Percentiles rank a stretch among this genome's conserved stretches.
phyloP scores from a whole-genome alignment of 192 early-diverging fungal genomes.

The Backusella sp. region DNA sequence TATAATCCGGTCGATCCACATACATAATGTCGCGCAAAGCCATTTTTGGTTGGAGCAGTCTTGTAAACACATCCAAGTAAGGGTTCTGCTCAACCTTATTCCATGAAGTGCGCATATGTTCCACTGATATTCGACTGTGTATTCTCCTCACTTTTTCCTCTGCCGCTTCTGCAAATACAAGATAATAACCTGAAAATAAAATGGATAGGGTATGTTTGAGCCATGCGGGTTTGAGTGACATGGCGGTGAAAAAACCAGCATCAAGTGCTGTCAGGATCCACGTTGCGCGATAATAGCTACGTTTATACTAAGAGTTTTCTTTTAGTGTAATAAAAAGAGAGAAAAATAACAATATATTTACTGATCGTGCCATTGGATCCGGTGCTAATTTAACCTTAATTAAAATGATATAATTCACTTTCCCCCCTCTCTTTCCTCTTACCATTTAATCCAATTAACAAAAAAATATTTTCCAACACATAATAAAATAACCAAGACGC shows the following conservation, averaged over 20 bases:
- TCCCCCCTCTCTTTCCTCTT: neutral
- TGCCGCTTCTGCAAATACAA: constrained; percentile 81
- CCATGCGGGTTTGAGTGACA: constrained; percentile 70
- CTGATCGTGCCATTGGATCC: constrained; percentile 77
- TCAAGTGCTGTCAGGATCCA: constrained; percentile 91
- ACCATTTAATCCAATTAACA: constrained; percentile 73
- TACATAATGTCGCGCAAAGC: constrained; percentile 37
- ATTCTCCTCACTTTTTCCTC: constrained; percentile 85
- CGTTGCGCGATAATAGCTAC: constrained; percentile 86
- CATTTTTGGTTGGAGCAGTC: constrained; percentile 38
- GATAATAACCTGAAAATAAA: constrained; percentile 78
- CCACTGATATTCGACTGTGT: constrained; percentile 72
- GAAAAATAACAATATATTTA: constrained; percentile 17
- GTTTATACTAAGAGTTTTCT: constrained; percentile 66
- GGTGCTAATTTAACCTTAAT: constrained; percentile 48
- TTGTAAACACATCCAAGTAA: constrained; percentile 51
- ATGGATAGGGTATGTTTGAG: constrained; percentile 76
- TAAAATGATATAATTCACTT: neutral
- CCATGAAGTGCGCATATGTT: constrained; percentile 90
- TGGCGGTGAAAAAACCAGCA: constrained; percentile 91
- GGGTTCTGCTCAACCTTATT: constrained; percentile 77
- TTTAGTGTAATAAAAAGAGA: neutral
- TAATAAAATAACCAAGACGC: constrained; percentile 66
- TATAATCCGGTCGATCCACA: constrained; percentile 25
- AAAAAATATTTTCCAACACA: constrained; percentile 63